Evolutionary conservation across 352 stramenopile genomes (phyloP).

Genomic region (Phytophthora nicotianae): DNA sequence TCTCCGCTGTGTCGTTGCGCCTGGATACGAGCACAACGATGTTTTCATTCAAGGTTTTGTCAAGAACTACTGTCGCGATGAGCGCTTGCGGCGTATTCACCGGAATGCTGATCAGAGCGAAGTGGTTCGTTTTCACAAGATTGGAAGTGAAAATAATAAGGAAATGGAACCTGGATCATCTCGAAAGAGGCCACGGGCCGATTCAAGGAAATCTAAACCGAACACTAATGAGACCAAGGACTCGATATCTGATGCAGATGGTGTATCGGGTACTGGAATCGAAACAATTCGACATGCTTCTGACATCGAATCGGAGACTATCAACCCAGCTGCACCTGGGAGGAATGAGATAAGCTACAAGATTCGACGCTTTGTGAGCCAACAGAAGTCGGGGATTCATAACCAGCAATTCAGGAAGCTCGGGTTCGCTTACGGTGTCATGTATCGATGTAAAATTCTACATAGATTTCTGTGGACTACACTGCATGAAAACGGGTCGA

Average conservation of each 20-base stretch:
- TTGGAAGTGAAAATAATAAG: conserved; percentile 53
- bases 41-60: conserved; percentile 74
- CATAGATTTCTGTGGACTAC: conserved; percentile 76
- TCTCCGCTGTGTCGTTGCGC: conserved; percentile 68
- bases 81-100: conserved; percentile 70
- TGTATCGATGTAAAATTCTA: conserved; percentile 85
- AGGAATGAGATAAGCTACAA: conserved; percentile 66
- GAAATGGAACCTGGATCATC: conserved; percentile 14
- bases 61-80: conserved; percentile 78
- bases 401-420: conserved; percentile 76
- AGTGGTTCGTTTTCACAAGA: conserved; percentile 55
- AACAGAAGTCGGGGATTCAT: conserved; percentile 59
- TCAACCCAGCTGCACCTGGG: conserved; percentile 3
- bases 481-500: conserved; percentile 48
- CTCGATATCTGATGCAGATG: conserved; percentile 8
- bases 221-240: conserved; percentile 1
- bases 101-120: conserved; percentile 63
- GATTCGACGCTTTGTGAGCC: conserved; percentile 70
- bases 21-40: conserved; percentile 73
- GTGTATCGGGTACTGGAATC: conserved; percentile 1
- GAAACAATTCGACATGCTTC: conserved; percentile 18
- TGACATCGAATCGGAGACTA: conserved; percentile 20
- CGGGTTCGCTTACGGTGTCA: conserved; percentile 81
- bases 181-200: conserved; percentile 32
- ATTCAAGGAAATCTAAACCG: conserved; percentile 3